phyloP scores from a whole-genome alignment of 345 rosid genomes.

The Turritis glabra region DNA sequence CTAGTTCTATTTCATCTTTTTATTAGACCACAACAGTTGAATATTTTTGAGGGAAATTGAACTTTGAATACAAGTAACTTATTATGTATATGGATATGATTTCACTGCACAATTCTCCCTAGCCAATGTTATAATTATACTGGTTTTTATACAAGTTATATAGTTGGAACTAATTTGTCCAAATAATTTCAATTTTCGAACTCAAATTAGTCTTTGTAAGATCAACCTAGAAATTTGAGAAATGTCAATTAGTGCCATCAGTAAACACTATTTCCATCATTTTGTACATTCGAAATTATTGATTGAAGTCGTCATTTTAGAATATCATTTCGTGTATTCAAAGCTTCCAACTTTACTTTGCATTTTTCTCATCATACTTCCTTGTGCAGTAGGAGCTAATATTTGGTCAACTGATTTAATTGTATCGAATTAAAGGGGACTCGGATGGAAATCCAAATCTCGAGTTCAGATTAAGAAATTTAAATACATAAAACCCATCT shows the following conservation, averaged over 20 bases:
- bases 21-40: too few relatives aligned
- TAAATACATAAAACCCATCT: too few relatives aligned
- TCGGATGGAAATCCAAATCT: too few relatives aligned
- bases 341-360: neutral
- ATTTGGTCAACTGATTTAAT: neutral
- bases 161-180: neutral
- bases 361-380: neutral
- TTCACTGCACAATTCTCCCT: neutral
- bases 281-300: neutral
- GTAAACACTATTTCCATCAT: neutral
- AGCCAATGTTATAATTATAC: neutral
- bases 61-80: neutral
- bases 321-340: neutral
- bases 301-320: neutral
- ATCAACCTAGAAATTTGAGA: neutral
- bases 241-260: neutral
- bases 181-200: too few relatives aligned
- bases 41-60: too few relatives aligned
- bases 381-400: neutral
- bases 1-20: too few relatives aligned
- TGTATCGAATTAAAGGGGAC: too few relatives aligned
- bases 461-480: too few relatives aligned
- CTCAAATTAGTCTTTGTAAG: too few relatives aligned
- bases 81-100: too few relatives aligned
- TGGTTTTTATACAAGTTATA: neutral